Percentiles rank a stretch among this genome's conserved stretches.
These are phyloP conservation scores for Boletus subparvulus DNA, from an alignment of 768 basidiomycete species.

Conservation along the genomic window DNA sequence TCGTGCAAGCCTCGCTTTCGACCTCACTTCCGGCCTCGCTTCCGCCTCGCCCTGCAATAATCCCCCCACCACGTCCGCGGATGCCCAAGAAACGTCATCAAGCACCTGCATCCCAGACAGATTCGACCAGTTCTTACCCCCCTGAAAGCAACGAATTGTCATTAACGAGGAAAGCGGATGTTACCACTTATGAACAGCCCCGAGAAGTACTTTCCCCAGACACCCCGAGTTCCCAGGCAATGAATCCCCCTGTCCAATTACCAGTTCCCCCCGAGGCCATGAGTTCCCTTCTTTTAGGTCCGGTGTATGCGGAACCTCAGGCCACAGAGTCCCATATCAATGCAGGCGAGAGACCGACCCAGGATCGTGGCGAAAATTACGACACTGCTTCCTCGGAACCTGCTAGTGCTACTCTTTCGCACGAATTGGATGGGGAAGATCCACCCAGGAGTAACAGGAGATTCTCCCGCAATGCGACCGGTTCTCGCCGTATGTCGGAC, in stretches of 20 bases:
- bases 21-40: slow-evolving; percentile 2
- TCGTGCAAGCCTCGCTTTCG: background rate
- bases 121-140: background rate
- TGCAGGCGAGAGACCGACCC: background rate
- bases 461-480: background rate
- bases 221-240: slow-evolving; percentile 6
- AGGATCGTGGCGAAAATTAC: background rate
- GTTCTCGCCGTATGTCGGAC: slow-evolving; percentile 2
- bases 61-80: slow-evolving; percentile 26
- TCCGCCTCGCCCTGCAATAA: slow-evolving; percentile 21
- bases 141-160: background rate
- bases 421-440: slow-evolving; percentile 9
- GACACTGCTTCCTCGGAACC: slow-evolving; percentile 10
- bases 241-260: slow-evolving; percentile 6
- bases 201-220: background rate
- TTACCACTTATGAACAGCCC: background rate
- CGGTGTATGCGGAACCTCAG: slow-evolving; percentile 11
- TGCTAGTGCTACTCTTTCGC: background rate
- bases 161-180: background rate
- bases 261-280: slow-evolving; percentile 2
- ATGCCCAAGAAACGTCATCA: slow-evolving; percentile 9
- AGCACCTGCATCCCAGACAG: background rate
- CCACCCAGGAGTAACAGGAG: slow-evolving; percentile 6
- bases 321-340: background rate
- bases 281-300: slow-evolving; percentile 10